Evolutionary conservation across 441 rosid species (phyloP).

Genomic region (Populus tomentosa): DNA sequence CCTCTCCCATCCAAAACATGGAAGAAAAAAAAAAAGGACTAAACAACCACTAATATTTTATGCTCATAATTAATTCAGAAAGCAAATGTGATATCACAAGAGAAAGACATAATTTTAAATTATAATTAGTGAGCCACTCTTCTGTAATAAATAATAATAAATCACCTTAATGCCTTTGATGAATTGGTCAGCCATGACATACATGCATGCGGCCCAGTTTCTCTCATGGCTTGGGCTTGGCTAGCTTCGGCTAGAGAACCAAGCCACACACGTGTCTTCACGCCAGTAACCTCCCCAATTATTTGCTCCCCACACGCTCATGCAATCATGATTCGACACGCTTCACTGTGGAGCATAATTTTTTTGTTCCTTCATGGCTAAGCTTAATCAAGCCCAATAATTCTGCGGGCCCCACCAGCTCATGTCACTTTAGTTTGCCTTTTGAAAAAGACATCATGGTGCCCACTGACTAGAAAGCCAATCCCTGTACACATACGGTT

Average conservation of each 20-base stretch:
- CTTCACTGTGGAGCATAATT: slow-evolving; percentile 14
- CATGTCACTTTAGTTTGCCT: slow-evolving; percentile 15
- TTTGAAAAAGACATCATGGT: slow-evolving; percentile 23
- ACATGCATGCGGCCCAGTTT: not conserved
- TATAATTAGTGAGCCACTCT: too few relatives aligned
- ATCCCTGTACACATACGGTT: slow-evolving; percentile 5
- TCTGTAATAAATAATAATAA: not conserved
- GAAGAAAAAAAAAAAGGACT: too few relatives aligned
- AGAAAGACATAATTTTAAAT: too few relatives aligned
- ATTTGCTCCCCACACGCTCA: slow-evolving; percentile 21
- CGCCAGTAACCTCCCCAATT: slow-evolving; percentile 10
- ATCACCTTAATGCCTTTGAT: not conserved
- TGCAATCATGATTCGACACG: not conserved
- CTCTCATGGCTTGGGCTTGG: not conserved
- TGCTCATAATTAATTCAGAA: too few relatives aligned
- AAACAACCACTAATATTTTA: too few relatives aligned
- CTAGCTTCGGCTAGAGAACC: slow-evolving; percentile 6
- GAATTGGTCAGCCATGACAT: slow-evolving; percentile 2
- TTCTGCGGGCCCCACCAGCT: slow-evolving; percentile 20
- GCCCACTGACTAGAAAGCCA: slow-evolving; percentile 54
- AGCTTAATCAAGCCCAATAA: slow-evolving; percentile 26
- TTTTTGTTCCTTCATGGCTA: slow-evolving; percentile 55
- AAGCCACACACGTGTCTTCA: slow-evolving; percentile 21
- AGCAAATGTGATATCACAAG: too few relatives aligned
- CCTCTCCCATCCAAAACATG: too few relatives aligned